phyloP scores from a whole-genome alignment of 1,284 basidiomycete genomes.

The Naganishia sp. region DNA sequence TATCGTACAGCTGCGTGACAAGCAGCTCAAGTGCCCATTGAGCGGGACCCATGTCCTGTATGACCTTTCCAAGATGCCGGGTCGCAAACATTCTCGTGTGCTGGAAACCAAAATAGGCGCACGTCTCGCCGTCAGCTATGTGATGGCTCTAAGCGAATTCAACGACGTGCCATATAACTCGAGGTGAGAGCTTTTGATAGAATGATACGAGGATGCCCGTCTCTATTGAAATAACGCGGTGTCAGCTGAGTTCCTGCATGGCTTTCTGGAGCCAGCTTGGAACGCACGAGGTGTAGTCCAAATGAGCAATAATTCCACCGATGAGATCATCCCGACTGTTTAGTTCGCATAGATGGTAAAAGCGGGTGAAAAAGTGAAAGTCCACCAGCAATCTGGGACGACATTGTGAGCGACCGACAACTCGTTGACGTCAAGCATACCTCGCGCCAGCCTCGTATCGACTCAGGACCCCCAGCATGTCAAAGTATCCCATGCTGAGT shows the following conservation, averaged over 20 bases:
- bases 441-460: constrained; percentile 84
- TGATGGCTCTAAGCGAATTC: not conserved
- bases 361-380: constrained; percentile 88
- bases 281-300: constrained; percentile 83
- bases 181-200: constrained; percentile 92
- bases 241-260: no score
- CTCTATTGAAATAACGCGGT: constrained; percentile 66
- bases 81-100: constrained; percentile 88
- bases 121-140: constrained; percentile 20
- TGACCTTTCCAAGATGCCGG: constrained; percentile 75
- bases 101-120: constrained; percentile 52
- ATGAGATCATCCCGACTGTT: constrained; percentile 88
- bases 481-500: constrained; percentile 87
- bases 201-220: constrained; percentile 87
- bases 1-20: constrained; percentile 93
- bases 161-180: constrained; percentile 67
- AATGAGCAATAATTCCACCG: constrained; percentile 83
- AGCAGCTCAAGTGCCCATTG: constrained; percentile 86
- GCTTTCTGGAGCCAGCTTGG: not conserved
- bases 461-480: constrained; percentile 90
- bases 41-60: constrained; percentile 57
- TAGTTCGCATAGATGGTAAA: constrained; percentile 91
- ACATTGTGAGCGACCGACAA: not conserved
- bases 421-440: constrained; percentile 58
- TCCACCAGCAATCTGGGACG: constrained; percentile 77